These are phyloP conservation scores for Chloroidium sp. DNA, from an alignment of 163 green algal genomes.

Conservation along the genomic window DNA sequence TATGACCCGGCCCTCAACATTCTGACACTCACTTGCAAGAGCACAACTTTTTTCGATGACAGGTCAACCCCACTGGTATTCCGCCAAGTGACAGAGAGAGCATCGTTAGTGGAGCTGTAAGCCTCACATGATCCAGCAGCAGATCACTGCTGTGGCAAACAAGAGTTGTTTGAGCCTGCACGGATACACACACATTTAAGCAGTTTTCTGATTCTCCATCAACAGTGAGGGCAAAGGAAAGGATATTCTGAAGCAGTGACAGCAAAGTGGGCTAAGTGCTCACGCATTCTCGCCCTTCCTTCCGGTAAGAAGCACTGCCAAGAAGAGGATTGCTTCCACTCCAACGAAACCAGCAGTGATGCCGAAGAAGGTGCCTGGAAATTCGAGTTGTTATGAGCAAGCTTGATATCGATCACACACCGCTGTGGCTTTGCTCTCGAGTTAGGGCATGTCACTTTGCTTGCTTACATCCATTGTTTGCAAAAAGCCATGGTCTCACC, in stretches of 20 bases:
- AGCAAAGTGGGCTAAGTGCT: not conserved
- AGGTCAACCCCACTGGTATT: not conserved
- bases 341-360: slow-evolving; percentile 1
- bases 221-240: not conserved
- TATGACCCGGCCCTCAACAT: not conserved
- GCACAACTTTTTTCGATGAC: not conserved
- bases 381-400: not conserved
- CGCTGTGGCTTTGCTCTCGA: not conserved
- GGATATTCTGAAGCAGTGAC: not conserved
- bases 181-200: not conserved
- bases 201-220: not conserved
- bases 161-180: slow-evolving; percentile 40
- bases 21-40: not conserved
- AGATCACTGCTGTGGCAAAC: slow-evolving; percentile 27
- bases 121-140: slow-evolving; percentile 49
- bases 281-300: slow-evolving; percentile 12
- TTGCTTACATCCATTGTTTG: not conserved
- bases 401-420: not conserved
- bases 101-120: not conserved
- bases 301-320: not conserved
- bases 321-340: not conserved
- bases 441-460: not conserved
- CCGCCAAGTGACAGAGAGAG: not conserved
- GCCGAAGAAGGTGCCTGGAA: not conserved
- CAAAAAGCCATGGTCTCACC: no score